These are phyloP conservation scores for Acidomyces sp. DNA, from an alignment of 495 filamentous ascomycete species.

Conservation along the genomic window DNA sequence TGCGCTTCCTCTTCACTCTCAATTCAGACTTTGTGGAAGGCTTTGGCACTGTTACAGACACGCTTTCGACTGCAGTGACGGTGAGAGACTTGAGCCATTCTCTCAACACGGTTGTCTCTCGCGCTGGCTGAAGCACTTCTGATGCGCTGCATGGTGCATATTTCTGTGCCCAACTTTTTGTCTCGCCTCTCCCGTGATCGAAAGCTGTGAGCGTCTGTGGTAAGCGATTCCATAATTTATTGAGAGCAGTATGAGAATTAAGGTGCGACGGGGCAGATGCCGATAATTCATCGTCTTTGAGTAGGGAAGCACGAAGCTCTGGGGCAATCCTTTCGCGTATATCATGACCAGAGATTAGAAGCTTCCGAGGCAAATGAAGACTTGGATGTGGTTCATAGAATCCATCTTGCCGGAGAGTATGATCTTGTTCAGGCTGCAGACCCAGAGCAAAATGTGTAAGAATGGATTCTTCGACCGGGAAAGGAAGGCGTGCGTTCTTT, in stretches of 20 bases:
- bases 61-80: slow-evolving; percentile 59
- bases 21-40: slow-evolving; percentile 25
- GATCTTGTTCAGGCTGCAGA: slow-evolving; percentile 4
- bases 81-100: slow-evolving; percentile 74
- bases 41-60: slow-evolving; percentile 16
- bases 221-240: slow-evolving; percentile 47
- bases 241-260: slow-evolving; percentile 43
- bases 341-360: slow-evolving; percentile 24
- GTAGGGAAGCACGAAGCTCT: slow-evolving; percentile 4
- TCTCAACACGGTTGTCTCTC: slow-evolving; percentile 55
- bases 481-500: slow-evolving; percentile 1
- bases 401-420: slow-evolving; percentile 3
- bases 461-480: slow-evolving; percentile 9
- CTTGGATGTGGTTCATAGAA: slow-evolving; percentile 10
- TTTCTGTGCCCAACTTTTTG: slow-evolving; percentile 65
- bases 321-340: slow-evolving; percentile 15
- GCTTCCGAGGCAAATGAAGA: slow-evolving; percentile 20
- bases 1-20: slow-evolving; percentile 46
- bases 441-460: slow-evolving; percentile 8
- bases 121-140: slow-evolving; percentile 65
- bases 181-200: slow-evolving; percentile 65
- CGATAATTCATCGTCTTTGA: slow-evolving; percentile 2
- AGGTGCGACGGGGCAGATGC: not conserved
- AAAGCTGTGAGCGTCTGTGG: slow-evolving; percentile 56
- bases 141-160: slow-evolving; percentile 60